phyloP scores from a whole-genome alignment of 169 alveolate species.

The Plasmodium falciparum region DNA sequence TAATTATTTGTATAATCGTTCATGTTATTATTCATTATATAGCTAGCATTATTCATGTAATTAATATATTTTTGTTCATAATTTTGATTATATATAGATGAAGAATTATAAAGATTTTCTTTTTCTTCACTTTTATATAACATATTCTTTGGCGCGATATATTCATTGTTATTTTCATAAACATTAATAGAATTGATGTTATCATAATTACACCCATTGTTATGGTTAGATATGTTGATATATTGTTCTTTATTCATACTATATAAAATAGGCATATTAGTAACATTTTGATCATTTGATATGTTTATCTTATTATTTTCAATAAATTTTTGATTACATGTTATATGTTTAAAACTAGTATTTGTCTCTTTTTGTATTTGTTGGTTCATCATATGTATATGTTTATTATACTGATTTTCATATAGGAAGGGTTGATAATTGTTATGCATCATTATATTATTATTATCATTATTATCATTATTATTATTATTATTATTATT shows the following conservation, averaged over 20 bases:
- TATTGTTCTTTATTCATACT: neutral
- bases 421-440: too few species aligned
- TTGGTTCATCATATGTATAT: too few species aligned
- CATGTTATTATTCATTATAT: conserved; percentile 12
- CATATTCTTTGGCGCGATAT: neutral
- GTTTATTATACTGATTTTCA: too few species aligned
- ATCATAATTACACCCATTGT: neutral
- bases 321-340: too few species aligned
- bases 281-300: neutral
- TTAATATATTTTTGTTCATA: neutral
- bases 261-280: neutral
- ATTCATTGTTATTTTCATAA: conserved; percentile 3
- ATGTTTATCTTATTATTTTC: too few species aligned
- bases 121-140: neutral
- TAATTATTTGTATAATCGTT: conserved; percentile 3
- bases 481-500: neutral
- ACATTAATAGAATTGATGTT: neutral
- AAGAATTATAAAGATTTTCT: neutral
- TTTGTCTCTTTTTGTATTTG: too few species aligned
- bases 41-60: conserved; percentile 6
- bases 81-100: conserved; percentile 11
- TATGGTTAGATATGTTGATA: neutral
- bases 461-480: neutral
- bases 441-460: neutral
- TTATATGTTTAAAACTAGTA: too few species aligned